Evolutionary conservation across 1,139 yeast species (phyloP).

Genomic region (Blastobotrys elegans): DNA sequence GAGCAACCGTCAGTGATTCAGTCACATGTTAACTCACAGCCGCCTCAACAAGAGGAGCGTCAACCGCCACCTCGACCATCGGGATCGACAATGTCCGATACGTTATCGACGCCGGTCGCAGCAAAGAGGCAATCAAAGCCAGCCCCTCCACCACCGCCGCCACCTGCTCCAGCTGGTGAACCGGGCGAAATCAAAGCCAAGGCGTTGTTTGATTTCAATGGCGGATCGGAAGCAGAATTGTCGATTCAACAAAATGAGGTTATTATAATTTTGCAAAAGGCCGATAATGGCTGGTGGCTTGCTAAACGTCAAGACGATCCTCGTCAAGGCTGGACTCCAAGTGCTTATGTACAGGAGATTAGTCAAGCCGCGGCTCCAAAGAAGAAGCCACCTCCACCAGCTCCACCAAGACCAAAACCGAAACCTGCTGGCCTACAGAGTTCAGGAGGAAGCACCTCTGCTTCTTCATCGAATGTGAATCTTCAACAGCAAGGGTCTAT

Average conservation of each 20-base stretch:
- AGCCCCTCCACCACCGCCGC: conserved; percentile 40
- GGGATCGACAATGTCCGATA: conserved; percentile 14
- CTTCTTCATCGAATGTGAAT: conserved; percentile 18
- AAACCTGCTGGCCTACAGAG: conserved; percentile 25
- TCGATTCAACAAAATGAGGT: conserved; percentile 73
- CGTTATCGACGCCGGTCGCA: conserved; percentile 22
- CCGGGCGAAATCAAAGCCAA: conserved; percentile 66
- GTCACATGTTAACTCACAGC: conserved; percentile 15
- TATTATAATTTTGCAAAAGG: conserved; percentile 63
- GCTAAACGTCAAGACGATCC: conserved; percentile 72
- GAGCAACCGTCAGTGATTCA: conserved; percentile 14
- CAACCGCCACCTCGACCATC: conserved; percentile 10
- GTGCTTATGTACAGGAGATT: conserved; percentile 74
- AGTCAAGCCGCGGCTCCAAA: conserved; percentile 21
- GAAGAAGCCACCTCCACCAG: conserved; percentile 29
- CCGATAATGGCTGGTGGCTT: conserved; percentile 82
- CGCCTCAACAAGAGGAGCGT: conserved; percentile 4
- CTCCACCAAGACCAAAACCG: conserved; percentile 30
- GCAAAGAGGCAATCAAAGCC: conserved; percentile 18
- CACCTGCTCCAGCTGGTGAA: conserved; percentile 61
- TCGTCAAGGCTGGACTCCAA: conserved; percentile 96
- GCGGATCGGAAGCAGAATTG: conserved; percentile 76
- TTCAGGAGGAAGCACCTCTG: conserved; percentile 21
- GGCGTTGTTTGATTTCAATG: conserved; percentile 87
- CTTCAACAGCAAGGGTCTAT: conserved; percentile 29